Percentiles rank a stretch among this genome's conserved stretches.
Evolutionary conservation across 2,329 filamentous ascomycete genomes (phyloP).

Genomic region (Fusarium penzigii): DNA sequence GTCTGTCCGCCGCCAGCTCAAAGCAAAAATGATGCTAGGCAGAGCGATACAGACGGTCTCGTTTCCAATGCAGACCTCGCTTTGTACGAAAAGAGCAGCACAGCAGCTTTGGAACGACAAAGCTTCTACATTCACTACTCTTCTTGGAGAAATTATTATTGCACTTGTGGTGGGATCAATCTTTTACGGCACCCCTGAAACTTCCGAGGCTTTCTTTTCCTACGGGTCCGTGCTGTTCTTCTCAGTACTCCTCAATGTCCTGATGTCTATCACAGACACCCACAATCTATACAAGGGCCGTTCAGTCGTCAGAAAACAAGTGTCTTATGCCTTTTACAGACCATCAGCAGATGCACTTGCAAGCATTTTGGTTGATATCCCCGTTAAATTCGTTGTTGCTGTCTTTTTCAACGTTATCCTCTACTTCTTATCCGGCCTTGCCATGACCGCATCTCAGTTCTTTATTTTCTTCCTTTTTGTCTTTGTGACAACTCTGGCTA

Average conservation of each 20-base stretch:
- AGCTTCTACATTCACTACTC: conserved; percentile 2
- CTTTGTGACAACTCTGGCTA: conserved; percentile 42
- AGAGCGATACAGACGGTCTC: conserved; percentile 1
- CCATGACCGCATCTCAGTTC: background rate
- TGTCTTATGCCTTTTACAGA: conserved; percentile 35
- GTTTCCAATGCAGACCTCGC: conserved; percentile 1
- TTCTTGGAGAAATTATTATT: conserved; percentile 36
- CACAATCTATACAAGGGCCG: conserved; percentile 24
- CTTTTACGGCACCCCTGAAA: conserved; percentile 60
- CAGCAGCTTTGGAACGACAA: conserved; percentile 6
- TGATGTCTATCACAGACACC: conserved; percentile 30
- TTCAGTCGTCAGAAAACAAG: conserved; percentile 31
- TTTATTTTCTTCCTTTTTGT: conserved; percentile 2
- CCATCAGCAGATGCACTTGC: background rate
- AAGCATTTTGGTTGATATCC: background rate
- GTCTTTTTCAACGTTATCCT: background rate
- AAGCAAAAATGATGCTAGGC: conserved; percentile 1
- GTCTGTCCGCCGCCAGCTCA: background rate
- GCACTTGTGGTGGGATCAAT: conserved; percentile 64
- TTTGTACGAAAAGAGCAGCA: conserved; percentile 1
- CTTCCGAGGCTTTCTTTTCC: conserved; percentile 58
- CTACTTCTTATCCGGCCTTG: background rate
- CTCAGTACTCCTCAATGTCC: conserved; percentile 34
- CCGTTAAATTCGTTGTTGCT: background rate
- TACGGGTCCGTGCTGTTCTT: conserved; percentile 31